phyloP scores from a whole-genome alignment of 179 eudicot species.

The Beta corolliflora region DNA sequence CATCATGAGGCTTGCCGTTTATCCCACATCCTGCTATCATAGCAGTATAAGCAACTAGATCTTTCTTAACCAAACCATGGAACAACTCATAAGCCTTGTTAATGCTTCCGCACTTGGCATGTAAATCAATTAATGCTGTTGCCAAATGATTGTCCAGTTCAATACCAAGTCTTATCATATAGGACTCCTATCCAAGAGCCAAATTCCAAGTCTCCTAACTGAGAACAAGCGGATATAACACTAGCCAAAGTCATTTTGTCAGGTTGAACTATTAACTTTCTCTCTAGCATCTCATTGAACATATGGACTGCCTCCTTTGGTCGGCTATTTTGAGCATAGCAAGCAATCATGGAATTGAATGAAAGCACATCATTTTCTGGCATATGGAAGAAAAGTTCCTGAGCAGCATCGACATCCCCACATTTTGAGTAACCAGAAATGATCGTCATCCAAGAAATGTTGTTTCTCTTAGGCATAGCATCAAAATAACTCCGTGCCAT shows the following conservation, averaged over 20 bases:
- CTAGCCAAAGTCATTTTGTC: constrained; percentile 84
- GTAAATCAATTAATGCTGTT: constrained; percentile 74
- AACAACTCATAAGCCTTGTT: constrained; percentile 64
- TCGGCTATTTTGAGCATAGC: constrained; percentile 73
- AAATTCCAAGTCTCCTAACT: constrained; percentile 61
- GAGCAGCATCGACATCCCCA: constrained; percentile 71
- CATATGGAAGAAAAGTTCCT: constrained; percentile 43
- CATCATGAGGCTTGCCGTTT: constrained; percentile 63
- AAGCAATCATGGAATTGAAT: constrained; percentile 84
- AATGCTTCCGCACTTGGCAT: constrained; percentile 78
- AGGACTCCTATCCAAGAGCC: constrained; percentile 65
- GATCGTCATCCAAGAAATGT: constrained; percentile 66
- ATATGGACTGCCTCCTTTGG: constrained; percentile 71
- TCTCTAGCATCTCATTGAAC: constrained; percentile 55
- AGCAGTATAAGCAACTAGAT: constrained; percentile 81
- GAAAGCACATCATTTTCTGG: constrained; percentile 48
- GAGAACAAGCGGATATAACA: constrained; percentile 83
- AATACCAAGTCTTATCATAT: constrained; percentile 46
- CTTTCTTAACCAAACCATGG: constrained; percentile 54
- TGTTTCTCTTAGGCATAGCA: constrained; percentile 65
- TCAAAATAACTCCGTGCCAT: constrained; percentile 62
- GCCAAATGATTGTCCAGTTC: constrained; percentile 70
- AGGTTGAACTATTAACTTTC: constrained; percentile 45
- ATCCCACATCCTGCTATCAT: constrained; percentile 86
- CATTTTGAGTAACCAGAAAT: constrained; percentile 73